phyloP scores from a whole-genome alignment of 75 land plant species.

The Sequoia sempervirens region DNA sequence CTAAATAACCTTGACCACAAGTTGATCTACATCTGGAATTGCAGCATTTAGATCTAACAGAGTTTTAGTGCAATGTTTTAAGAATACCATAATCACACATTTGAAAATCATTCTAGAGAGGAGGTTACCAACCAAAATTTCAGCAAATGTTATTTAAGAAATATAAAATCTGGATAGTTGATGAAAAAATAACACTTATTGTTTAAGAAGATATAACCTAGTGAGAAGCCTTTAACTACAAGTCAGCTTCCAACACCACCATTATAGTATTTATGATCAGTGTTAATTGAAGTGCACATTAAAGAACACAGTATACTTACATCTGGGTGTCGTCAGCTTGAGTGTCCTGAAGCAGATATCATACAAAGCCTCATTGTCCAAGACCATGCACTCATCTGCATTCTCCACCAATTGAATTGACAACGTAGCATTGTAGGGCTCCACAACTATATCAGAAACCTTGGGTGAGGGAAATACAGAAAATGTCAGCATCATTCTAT shows the following conservation, averaged over 20 bases:
- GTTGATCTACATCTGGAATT: background rate
- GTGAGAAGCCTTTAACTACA: background rate
- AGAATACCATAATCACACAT: background rate
- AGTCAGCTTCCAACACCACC: background rate
- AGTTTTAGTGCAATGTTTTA: background rate
- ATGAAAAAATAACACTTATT: too few relatives aligned
- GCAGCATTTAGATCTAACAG: background rate
- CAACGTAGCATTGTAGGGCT: slow-evolving; percentile 62
- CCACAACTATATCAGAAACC: slow-evolving; percentile 66
- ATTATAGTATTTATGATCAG: background rate
- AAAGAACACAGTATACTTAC: slow-evolving; percentile 18
- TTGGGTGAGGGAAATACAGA: slow-evolving; percentile 61
- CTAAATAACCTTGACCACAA: background rate
- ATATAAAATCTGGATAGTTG: too few relatives aligned
- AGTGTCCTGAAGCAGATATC: slow-evolving; percentile 71
- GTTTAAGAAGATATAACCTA: too few relatives aligned
- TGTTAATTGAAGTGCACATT: background rate
- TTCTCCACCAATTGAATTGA: slow-evolving; percentile 62
- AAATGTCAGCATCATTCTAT: slow-evolving; percentile 73
- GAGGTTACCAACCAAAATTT: background rate
- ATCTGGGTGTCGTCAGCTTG: slow-evolving; percentile 69
- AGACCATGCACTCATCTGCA: slow-evolving; percentile 68
- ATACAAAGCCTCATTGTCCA: slow-evolving; percentile 45
- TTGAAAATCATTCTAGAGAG: background rate
- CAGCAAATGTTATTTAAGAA: too few relatives aligned